Percentiles rank a stretch among this genome's conserved stretches.
Conservation (phyloP, 805 yeast genomes). For the Pichia phayaonensis region DNA sequence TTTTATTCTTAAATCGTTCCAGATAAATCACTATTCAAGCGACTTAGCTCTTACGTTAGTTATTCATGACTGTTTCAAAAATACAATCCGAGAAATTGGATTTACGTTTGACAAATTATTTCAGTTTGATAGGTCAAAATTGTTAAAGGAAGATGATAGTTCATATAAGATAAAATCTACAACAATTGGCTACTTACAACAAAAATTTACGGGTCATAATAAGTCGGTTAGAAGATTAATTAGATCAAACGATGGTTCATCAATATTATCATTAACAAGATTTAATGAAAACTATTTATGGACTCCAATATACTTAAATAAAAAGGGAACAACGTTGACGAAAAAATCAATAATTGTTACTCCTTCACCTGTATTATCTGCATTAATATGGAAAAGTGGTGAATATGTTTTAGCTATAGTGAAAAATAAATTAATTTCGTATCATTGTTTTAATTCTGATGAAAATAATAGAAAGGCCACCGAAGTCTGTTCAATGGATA, state of each 20-base stretch:
- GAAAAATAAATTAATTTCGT: constrained; percentile 42
- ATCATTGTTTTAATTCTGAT: constrained; percentile 35
- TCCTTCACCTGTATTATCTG: constrained; percentile 38
- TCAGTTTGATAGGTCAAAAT: constrained; percentile 13
- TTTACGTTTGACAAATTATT: constrained; percentile 25
- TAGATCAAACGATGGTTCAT: constrained; percentile 60
- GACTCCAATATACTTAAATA: constrained; percentile 34
- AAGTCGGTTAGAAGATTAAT: constrained; percentile 65
- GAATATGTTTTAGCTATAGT: constrained; percentile 37
- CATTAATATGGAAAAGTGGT: constrained; percentile 44
- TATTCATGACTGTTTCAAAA: constrained; percentile 37
- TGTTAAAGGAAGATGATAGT: background rate
- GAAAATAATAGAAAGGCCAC: constrained; percentile 22
- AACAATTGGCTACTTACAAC: constrained; percentile 30
- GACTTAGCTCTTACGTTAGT: constrained; percentile 31
- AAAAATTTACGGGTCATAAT: constrained; percentile 77
- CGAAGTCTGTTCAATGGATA: constrained; percentile 10
- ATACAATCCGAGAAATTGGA: constrained; percentile 29
- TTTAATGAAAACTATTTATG: constrained; percentile 59
- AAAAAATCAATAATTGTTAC: constrained; percentile 35
- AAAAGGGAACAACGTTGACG: constrained; percentile 23
- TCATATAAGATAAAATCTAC: background rate
- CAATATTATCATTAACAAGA: constrained; percentile 51
- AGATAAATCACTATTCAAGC: constrained; percentile 11
- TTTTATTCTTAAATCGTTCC: constrained; percentile 21